Percentiles rank a stretch among this genome's conserved stretches.
phyloP scores from a whole-genome alignment of 768 basidiomycete species.

The Psilocybe cubensis region DNA sequence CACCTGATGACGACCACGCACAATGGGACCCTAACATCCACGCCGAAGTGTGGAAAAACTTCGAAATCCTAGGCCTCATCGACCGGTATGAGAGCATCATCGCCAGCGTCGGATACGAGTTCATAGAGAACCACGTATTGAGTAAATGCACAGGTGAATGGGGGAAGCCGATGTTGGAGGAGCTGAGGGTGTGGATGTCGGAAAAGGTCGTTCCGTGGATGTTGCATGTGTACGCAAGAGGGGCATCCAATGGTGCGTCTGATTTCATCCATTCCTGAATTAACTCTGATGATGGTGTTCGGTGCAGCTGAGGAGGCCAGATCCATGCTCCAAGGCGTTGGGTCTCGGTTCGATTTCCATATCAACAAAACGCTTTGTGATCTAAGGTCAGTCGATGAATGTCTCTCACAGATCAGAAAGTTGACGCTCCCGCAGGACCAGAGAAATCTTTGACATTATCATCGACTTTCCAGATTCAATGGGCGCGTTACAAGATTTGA shows the following conservation, averaged over 20 bases:
- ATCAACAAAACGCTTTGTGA: slow-evolving; percentile 91
- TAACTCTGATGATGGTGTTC: slow-evolving; percentile 5
- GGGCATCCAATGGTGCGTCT: slow-evolving; percentile 46
- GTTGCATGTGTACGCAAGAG: slow-evolving; percentile 75
- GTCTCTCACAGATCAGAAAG: not conserved
- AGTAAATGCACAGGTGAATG: slow-evolving; percentile 71
- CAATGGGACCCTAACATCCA: slow-evolving; percentile 17
- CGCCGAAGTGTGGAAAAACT: slow-evolving; percentile 34
- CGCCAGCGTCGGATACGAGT: slow-evolving; percentile 82
- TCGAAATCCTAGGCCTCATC: slow-evolving; percentile 74
- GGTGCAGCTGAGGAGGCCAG: slow-evolving; percentile 71
- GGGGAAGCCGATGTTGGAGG: slow-evolving; percentile 64
- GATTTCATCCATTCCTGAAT: slow-evolving; percentile 4
- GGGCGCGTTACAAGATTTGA: slow-evolving; percentile 85
- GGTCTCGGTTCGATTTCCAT: slow-evolving; percentile 88
- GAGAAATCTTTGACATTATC: slow-evolving; percentile 95
- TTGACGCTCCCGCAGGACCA: slow-evolving; percentile 51
- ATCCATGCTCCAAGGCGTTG: slow-evolving; percentile 73
- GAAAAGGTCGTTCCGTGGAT: slow-evolving; percentile 86
- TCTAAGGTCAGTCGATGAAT: slow-evolving; percentile 57
- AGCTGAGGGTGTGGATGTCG: slow-evolving; percentile 76
- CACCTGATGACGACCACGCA: slow-evolving; percentile 24
- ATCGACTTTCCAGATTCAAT: slow-evolving; percentile 90
- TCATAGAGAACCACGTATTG: slow-evolving; percentile 77
- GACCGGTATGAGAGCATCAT: slow-evolving; percentile 86